Base-by-base conservation (phyloP, 257 asterid species). In the Penstemon barbatus region DNA sequence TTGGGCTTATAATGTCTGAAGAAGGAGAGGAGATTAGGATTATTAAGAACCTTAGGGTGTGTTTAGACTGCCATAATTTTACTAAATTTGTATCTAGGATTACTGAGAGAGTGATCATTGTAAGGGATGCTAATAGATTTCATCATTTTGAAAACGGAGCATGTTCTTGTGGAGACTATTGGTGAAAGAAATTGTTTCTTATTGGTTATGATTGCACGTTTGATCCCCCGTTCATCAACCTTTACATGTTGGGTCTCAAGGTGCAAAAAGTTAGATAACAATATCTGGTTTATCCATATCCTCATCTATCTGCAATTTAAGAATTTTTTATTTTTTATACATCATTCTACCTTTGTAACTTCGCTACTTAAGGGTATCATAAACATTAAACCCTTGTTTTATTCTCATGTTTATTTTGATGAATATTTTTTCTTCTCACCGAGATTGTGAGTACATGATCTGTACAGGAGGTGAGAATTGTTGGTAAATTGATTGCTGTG, bases 41-140 rank as follows among this genome's bases (percentile, higher is more conserved):
- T 43, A 80, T 92, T 76, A 92, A 92, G 86, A 92, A 92, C 80
- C 88, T 89, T 37, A 78, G 96, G 75, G 97, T 89, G 79, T 89
- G 98, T 77, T 81, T 87, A 66, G 96, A 92, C 77, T 92, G 98
- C 71, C 98, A 92, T 61, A 89, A 80, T 71, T 92, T 92, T 76
- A 89, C 96, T 3, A 92, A 85, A 69, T 89, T 84, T 67, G 89
- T 92, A 0, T 87, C 97, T 50, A 76, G 77, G 81, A 74, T 92
- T 75, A 82, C 85, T 18, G 71, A 69, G 75, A 86, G 97, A 71
- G 72, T 63, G 10, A 85, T 89, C 69, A 79, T 78, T 69, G 93
- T 87, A 63, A 92, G 98, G 80, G 96, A 92, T 85, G 91, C 97
- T 45, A 92, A 87, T 69, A 80, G 98, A 77, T 92, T 92, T 83